Evolutionary conservation across 2,329 filamentous ascomycete genomes (phyloP), one percentile per base, ranked within the genome.

Genomic region (Claviceps sp.): DNA sequence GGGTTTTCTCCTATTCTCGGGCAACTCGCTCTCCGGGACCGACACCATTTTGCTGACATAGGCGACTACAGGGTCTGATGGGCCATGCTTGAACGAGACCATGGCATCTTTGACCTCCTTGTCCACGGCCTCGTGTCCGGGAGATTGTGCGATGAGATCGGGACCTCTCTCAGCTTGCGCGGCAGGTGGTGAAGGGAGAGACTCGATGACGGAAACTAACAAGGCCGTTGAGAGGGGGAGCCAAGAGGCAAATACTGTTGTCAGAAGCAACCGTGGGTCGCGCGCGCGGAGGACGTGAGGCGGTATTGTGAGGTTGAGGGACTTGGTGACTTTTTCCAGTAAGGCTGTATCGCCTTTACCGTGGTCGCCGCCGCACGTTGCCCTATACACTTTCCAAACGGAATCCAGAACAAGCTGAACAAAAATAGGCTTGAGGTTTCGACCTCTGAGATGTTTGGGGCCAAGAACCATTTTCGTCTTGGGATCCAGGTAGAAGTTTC

Each of bases 11-110:
- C 85, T 94, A 65, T 95, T 95, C 50, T 91, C 80, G 0, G 88
- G 86, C 5, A 98, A 73, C 60, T 98, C 91, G 66, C 88, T 96
- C 62, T 94, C 88, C 0, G 89, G 91, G 13, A 98, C 77, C 0
- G 93, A 93, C 1, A 97, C 87, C 89, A 98, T 96, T 66, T 98
- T 98, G 70, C 91, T 97, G 54, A 98, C 87, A 58, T 95, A 98
- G 8, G 88, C 91, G 1, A 98, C 88, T 0, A 95, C 82, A 0
- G 91, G 90, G 52, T 86, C 85, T 0, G 82, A 75, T 40, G 78
- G 74, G 0, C 75, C 76, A 3, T 79, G 79, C 61, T 86, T 86
- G 63, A 95, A 96, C 0, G 82, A 75, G 2, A 86, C 70, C 83
- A 97, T 91, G 5, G 91, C 88, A n/a, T 85, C 74, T 58, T 81